Evolutionary conservation across 139 green algal species (phyloP), one percentile per base, ranked within the genome.

Genomic region (Tetradesmus obliquus): DNA sequence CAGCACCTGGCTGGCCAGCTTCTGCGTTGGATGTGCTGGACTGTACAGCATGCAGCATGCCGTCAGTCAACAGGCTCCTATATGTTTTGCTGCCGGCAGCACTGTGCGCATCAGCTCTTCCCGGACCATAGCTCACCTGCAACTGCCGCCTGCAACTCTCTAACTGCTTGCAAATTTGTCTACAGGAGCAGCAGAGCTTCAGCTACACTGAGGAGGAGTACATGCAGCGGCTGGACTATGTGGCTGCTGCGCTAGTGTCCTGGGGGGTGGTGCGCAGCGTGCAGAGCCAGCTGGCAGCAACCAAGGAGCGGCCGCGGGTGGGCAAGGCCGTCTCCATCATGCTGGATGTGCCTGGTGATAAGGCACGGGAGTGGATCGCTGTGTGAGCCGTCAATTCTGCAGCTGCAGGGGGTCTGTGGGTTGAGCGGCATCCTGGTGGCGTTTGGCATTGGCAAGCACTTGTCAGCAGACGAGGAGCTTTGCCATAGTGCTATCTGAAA

Each of bases 301-400:
- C 90, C 20, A 90, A 90, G 55, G 90, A 92, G 83, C 83, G 84
- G 58, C 90, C 90, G 22, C 74, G 90, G 54, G 83, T 90, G 17
- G 90, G 90, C 55, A 92, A 92, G 57, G 90, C 90, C 54, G 90
- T 90, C 3, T 79, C 45, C 19, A 86, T 92, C 32, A 90, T 92
- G 71, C 20, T 92, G 55, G 84, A 92, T 55, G 89, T 92, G 3
- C 81, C 89, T 32, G 60, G 76, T 10, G 89, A 92, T 3, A 83
- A 83, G 7, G 89, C 82, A 2, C 13, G 62, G 19, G 89, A 92
- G 69, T 92, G 89, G 89, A 74, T 92, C 20, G 88, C 79, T n/a
- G 20, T 54, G 12, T 91, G 74, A 86, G 3, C 15, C 24, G 60
- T 22, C 12, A 82, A 62, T 55, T 69, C 32, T 13, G 54, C 45